A percentile compares a stretch with the other conserved stretches of the same genome.
phyloP scores from a whole-genome alignment of 495 filamentous ascomycete species.

The Penicillium roqueforti region DNA sequence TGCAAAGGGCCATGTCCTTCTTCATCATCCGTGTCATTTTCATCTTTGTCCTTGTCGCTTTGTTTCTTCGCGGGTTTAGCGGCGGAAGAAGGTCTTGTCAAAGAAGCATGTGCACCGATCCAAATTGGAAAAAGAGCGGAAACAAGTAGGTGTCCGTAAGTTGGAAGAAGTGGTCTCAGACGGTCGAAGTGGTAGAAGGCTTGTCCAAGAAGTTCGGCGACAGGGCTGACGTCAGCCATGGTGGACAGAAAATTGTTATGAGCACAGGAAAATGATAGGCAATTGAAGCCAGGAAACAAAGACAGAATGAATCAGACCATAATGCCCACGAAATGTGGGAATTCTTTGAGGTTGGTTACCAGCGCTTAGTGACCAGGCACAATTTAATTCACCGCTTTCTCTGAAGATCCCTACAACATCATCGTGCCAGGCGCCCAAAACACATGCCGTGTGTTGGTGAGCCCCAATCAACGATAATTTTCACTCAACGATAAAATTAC shows the following conservation, averaged over 20 bases:
- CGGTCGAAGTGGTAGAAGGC: constrained; percentile 47
- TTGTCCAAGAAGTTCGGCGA: constrained; percentile 47
- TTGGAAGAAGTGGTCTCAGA: constrained; percentile 55
- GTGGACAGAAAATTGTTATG: background rate
- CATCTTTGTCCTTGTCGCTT: constrained; percentile 30
- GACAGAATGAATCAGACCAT: constrained; percentile 18
- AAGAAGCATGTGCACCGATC: constrained; percentile 65
- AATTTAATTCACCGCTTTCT: background rate
- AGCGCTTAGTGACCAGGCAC: background rate
- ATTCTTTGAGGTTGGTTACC: constrained; percentile 12
- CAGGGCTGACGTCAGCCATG: constrained; percentile 44
- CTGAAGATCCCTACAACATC: too few relatives aligned
- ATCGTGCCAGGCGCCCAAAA: too few relatives aligned
- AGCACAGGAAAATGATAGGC: background rate
- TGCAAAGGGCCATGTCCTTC: constrained; percentile 42
- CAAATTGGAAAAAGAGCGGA: constrained; percentile 71
- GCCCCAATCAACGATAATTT: too few relatives aligned
- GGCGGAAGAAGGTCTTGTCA: constrained; percentile 74
- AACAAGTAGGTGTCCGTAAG: constrained; percentile 62
- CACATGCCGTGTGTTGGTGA: too few relatives aligned
- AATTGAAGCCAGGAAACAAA: background rate
- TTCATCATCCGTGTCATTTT: constrained; percentile 50
- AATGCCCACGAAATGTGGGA: background rate
- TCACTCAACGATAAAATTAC: too few relatives aligned
- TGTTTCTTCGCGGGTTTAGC: constrained; percentile 54